Evolutionary conservation across 306 rosid genomes (phyloP), one percentile per base, ranked within the genome.

Genomic region (Mimosa bimucronata): DNA sequence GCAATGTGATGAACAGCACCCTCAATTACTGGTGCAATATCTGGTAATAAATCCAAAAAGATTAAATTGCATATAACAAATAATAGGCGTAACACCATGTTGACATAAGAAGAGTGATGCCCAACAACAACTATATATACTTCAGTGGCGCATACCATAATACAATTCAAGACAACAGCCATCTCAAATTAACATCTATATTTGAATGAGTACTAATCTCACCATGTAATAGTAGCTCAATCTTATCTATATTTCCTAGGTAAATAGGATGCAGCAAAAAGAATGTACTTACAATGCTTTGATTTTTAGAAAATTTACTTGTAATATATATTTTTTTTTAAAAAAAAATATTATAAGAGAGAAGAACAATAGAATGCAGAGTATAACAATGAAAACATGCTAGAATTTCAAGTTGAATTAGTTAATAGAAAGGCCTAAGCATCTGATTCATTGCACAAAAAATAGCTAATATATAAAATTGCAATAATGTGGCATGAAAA

Each of bases 1-100:
- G 97, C 97, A 86, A 94, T 94, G 89, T 92, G 98, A 83, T 94
- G 97, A 80, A 94, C 98, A 13, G 98, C 98, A 83, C 98, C 98
- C 90, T 92, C 98, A 88, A 94, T 83, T 55, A 94, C 97, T 21
- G 98, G 98, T 23, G 98, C 97, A 88, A 94, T 94, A 84, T 94
- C 98, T 94, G 86, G 78, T 50, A 55, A 87, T 4, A 68, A 72
- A 53, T 62, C 41, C 76, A 84, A 76, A 75, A 64, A 48, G 61
- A 79, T 52, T 73, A 80, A 74, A 72, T 9, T 25, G 46, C 34
- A 73, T 48, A 76, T 5, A 38, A 34, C 14, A 83, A 69, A 3
- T 19, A 6, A 62, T 74, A 71, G 79, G 41, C 26, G 52, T 68
- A 79, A 57, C 44, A 46, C 79, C 21, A 65, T 28, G 72, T 21